A percentile compares a stretch with the other conserved stretches of the same genome.
Conservation (phyloP, 2,329 filamentous ascomycete species). For the Pestalotiopsis fici region DNA sequence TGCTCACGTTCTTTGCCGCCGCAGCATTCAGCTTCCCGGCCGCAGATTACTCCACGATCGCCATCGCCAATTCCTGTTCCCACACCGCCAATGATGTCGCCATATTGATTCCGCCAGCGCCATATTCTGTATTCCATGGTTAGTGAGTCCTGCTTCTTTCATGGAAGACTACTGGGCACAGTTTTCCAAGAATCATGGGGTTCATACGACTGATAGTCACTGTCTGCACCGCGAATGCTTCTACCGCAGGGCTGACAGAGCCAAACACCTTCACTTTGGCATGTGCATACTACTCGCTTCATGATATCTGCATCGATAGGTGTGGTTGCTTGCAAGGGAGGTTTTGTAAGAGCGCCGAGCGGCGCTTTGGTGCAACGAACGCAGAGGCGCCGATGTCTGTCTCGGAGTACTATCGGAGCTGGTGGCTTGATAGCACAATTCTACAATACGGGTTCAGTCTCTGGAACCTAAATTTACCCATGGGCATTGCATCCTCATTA, state of each 20-base stretch:
- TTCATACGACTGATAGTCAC: conserved; percentile 57
- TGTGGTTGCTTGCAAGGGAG: conserved; percentile 43
- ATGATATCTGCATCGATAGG: conserved; percentile 56
- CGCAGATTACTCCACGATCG: conserved; percentile 85
- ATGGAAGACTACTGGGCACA: background rate
- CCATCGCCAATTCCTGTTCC: conserved; percentile 88
- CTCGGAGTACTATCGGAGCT: conserved; percentile 63
- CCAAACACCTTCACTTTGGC: conserved; percentile 66
- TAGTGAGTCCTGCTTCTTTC: conserved; percentile 8
- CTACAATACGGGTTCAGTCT: conserved; percentile 42
- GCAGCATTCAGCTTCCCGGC: conserved; percentile 75
- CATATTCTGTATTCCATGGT: conserved; percentile 59
- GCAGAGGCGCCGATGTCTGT: conserved; percentile 82
- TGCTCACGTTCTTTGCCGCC: conserved; percentile 76
- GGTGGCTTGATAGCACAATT: conserved; percentile 90
- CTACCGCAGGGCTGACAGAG: conserved; percentile 84
- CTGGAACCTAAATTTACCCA: background rate
- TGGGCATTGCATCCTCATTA: background rate
- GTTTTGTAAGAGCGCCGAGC: conserved; percentile 54
- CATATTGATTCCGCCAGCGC: conserved; percentile 87
- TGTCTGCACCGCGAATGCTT: conserved; percentile 61
- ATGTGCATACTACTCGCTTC: conserved; percentile 56
- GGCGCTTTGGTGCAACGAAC: conserved; percentile 73
- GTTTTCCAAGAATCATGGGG: conserved; percentile 6
- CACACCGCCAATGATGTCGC: conserved; percentile 75